These are phyloP conservation scores for Pyracantha coccinea DNA, from an alignment of 331 rosid genomes.

Conservation along the genomic window DNA sequence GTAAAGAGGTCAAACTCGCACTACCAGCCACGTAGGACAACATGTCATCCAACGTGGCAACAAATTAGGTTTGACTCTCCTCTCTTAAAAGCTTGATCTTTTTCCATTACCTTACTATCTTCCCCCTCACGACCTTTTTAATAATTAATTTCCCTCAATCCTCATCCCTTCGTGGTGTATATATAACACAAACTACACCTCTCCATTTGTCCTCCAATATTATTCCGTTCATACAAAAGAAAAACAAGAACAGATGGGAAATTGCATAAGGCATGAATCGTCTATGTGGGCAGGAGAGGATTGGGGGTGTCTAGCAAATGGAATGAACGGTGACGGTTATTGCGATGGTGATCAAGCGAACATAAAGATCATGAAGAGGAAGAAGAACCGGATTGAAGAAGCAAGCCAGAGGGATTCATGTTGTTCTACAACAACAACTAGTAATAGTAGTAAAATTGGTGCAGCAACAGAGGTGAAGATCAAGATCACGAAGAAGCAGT, in stretches of 20 bases:
- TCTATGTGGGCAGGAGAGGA: slow-evolving; percentile 49
- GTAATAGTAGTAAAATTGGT: background rate
- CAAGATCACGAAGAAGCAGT: slow-evolving; percentile 68
- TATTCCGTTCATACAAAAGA: background rate
- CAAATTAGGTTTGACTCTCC: slow-evolving; percentile 24
- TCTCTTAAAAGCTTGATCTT: background rate
- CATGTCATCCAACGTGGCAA: slow-evolving; percentile 28
- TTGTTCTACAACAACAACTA: background rate
- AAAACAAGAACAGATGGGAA: slow-evolving; percentile 35
- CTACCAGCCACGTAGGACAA: slow-evolving; percentile 37
- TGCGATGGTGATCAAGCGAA: background rate
- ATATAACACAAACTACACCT: background rate
- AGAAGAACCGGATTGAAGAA: background rate
- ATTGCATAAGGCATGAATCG: slow-evolving; percentile 40
- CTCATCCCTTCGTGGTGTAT: background rate
- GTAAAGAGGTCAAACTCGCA: slow-evolving; percentile 19
- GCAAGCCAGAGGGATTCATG: background rate
- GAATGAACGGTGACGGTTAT: background rate
- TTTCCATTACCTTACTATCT: background rate
- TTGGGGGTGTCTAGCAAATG: slow-evolving; percentile 27
- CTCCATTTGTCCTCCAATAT: background rate
- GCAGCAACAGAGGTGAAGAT: slow-evolving; percentile 42
- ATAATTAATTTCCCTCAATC: background rate
- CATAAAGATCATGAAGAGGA: background rate
- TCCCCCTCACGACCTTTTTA: background rate